Evolutionary conservation across 192 early-diverging fungal genomes (phyloP).

Genomic region (Backusella circina): DNA sequence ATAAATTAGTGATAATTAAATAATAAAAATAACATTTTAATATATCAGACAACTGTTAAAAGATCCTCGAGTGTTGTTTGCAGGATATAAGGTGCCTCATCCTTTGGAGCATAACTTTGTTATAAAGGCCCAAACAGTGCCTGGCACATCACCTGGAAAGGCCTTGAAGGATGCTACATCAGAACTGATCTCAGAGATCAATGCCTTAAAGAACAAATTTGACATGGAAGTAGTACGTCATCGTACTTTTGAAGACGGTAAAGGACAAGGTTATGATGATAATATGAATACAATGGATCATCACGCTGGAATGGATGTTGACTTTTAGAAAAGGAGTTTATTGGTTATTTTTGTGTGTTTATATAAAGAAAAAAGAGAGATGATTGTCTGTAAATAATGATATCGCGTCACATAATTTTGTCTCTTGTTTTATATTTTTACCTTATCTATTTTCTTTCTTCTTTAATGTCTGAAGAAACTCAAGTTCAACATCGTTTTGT

Average conservation of each 20-base stretch:
- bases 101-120: constrained; percentile 91
- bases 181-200: constrained; percentile 73
- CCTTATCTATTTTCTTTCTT: neutral
- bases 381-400: neutral
- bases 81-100: constrained; percentile 95
- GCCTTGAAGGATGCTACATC: constrained; percentile 77
- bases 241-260: constrained; percentile 33
- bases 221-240: constrained; percentile 48
- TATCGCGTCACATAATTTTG: neutral
- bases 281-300: constrained; percentile 33
- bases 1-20: neutral
- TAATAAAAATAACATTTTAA: neutral
- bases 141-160: constrained; percentile 79
- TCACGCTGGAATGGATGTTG: constrained; percentile 53
- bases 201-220: constrained; percentile 79
- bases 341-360: neutral
- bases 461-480: constrained; percentile 4
- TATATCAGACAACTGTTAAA: constrained; percentile 74
- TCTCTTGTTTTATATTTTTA: neutral
- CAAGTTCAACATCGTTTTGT: constrained; percentile 17
- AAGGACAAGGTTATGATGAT: constrained; percentile 24
- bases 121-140: constrained; percentile 90
- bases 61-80: constrained; percentile 91
- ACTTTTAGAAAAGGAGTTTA: constrained; percentile 47
- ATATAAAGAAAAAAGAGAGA: neutral